phyloP scores from a whole-genome alignment of 306 rosid species.

The Quillaja saponaria region DNA sequence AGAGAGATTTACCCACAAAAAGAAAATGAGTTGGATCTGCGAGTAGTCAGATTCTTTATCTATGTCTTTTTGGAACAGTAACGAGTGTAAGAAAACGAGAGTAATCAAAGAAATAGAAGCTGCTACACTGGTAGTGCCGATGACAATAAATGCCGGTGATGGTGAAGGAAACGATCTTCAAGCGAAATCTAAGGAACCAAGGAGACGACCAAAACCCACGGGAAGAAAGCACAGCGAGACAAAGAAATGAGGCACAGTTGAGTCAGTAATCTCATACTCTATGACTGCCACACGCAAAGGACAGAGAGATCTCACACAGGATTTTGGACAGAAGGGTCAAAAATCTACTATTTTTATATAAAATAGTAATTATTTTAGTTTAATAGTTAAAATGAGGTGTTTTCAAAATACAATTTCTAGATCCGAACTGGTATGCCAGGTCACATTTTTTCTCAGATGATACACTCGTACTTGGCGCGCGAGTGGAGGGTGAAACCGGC shows the following conservation, averaged over 20 bases:
- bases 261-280: slow-evolving; percentile 9
- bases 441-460: too few relatives aligned
- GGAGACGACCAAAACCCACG: neutral
- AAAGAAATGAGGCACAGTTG: neutral
- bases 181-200: neutral
- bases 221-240: neutral
- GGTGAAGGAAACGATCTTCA: slow-evolving; percentile 17
- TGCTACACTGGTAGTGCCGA: neutral
- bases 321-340: too few relatives aligned
- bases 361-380: too few relatives aligned
- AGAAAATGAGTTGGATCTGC: slow-evolving; percentile 22
- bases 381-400: too few relatives aligned
- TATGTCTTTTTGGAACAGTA: slow-evolving; percentile 8
- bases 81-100: slow-evolving; percentile 1
- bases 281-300: slow-evolving; percentile 17
- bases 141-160: slow-evolving; percentile 6
- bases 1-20: slow-evolving; percentile 38
- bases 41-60: slow-evolving; percentile 24
- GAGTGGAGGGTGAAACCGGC: too few relatives aligned
- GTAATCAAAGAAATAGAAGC: neutral
- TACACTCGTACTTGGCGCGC: too few relatives aligned
- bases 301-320: slow-evolving; percentile 9
- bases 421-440: too few relatives aligned
- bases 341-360: too few relatives aligned
- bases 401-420: too few relatives aligned